Conservation (phyloP, 139 green algal species). For the Chlorella sp. region DNA sequence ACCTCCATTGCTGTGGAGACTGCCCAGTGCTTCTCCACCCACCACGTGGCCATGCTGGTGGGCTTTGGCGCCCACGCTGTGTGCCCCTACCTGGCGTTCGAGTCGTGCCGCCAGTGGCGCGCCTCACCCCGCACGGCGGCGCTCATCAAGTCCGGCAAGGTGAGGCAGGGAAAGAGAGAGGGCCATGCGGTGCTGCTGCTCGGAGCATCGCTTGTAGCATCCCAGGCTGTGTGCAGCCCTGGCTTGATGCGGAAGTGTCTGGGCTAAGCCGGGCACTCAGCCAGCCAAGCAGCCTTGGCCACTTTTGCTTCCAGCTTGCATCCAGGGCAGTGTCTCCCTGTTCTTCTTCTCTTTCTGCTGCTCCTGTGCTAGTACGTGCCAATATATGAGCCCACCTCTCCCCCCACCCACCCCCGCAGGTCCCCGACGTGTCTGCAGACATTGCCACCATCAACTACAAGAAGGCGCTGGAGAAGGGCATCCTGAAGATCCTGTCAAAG, state of each 20-base stretch:
- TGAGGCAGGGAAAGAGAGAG: slow-evolving; percentile 25
- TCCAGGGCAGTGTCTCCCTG: no score
- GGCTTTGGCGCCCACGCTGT: slow-evolving; percentile 97
- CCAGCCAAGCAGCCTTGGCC: no score
- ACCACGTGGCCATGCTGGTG: slow-evolving; percentile 93
- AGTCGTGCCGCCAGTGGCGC: slow-evolving; percentile 96
- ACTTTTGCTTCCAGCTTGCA: no score
- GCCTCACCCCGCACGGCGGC: slow-evolving; percentile 76
- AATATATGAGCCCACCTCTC: no score
- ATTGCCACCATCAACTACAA: slow-evolving; percentile 94
- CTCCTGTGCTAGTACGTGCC: no score
- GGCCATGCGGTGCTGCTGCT: no score
- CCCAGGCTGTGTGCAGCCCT: background rate
- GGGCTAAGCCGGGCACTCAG: no score
- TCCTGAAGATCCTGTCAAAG: slow-evolving; percentile 99
- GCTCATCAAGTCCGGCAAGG: slow-evolving; percentile 93
- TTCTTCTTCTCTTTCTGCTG: no score
- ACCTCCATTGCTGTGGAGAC: slow-evolving; percentile 98
- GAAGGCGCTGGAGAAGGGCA: slow-evolving; percentile 93
- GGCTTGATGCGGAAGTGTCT: no score
- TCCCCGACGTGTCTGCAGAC: slow-evolving; percentile 79
- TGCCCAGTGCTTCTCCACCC: slow-evolving; percentile 86
- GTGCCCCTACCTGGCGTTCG: slow-evolving; percentile 96
- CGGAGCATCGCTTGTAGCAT: no score
- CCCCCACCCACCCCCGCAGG: no score